These are phyloP conservation scores for Dendrocalamus sinicus DNA, from an alignment of 176 grass and related monocot genomes.

Conservation along the genomic window DNA sequence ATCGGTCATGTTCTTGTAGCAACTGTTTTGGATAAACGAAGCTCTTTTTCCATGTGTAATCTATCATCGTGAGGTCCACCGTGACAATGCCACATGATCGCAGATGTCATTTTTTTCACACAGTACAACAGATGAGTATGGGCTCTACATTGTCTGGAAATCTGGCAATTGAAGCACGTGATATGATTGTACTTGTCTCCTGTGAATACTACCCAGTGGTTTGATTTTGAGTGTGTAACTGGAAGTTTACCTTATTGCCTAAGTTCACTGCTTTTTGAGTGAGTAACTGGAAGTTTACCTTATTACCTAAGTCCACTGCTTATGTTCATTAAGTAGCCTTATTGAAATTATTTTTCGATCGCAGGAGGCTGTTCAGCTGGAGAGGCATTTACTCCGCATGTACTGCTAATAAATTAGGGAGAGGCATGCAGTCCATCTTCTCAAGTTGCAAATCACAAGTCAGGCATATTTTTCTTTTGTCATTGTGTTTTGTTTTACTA, in stretches of 20 bases:
- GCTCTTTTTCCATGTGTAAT: not conserved
- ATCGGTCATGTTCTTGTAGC: not conserved
- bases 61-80: not conserved
- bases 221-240: not conserved
- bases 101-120: not conserved
- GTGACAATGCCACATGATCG: not conserved
- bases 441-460: not conserved
- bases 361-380: constrained; percentile 41
- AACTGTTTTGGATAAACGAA: not conserved
- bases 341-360: constrained; percentile 27
- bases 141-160: not conserved
- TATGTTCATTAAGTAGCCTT: not conserved
- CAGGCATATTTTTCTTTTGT: not conserved
- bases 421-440: constrained; percentile 39
- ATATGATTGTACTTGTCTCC: not conserved
- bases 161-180: not conserved
- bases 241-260: not conserved
- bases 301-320: not conserved
- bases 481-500: not conserved
- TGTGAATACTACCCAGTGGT: not conserved
- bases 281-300: not conserved
- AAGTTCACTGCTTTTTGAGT: not conserved
- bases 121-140: not conserved
- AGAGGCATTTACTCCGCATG: constrained; percentile 53
- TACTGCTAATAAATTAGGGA: constrained; percentile 38